Conservation (phyloP, 805 yeast species). For the Metschnikowia matae region DNA sequence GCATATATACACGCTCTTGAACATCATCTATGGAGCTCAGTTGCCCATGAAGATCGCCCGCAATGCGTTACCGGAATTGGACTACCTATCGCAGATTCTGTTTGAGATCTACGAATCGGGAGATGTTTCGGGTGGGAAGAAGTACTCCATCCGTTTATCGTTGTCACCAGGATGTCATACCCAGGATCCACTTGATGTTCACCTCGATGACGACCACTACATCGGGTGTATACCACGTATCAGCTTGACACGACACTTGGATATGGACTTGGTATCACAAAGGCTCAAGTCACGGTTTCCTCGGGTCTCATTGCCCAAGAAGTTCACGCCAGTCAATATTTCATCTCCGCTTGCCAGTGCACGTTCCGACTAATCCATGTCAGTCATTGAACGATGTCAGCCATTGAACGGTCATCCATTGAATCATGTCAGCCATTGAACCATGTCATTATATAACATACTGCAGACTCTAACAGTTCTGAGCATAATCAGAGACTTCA, state of each 20-base stretch:
- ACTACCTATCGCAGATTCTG: slow-evolving; percentile 88
- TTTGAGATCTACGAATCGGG: slow-evolving; percentile 88
- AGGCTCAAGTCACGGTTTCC: slow-evolving; percentile 76
- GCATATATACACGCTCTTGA: slow-evolving; percentile 89
- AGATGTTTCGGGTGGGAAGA: slow-evolving; percentile 63
- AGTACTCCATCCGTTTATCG: slow-evolving; percentile 86
- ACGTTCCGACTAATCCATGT: background rate
- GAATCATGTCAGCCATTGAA: too few species aligned
- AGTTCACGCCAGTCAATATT: slow-evolving; percentile 83
- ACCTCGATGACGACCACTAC: slow-evolving; percentile 91
- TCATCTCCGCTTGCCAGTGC: slow-evolving; percentile 54
- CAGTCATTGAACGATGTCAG: too few species aligned
- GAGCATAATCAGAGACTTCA: too few species aligned
- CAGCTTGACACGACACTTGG: slow-evolving; percentile 87
- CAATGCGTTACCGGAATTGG: slow-evolving; percentile 94
- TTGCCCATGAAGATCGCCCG: slow-evolving; percentile 94
- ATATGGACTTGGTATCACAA: slow-evolving; percentile 81
- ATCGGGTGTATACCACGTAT: slow-evolving; percentile 93
- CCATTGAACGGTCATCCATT: too few species aligned
- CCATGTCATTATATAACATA: too few species aligned
- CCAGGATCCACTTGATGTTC: slow-evolving; percentile 95
- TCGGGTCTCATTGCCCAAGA: slow-evolving; percentile 87
- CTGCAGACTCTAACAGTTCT: too few species aligned
- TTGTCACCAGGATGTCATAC: slow-evolving; percentile 98
- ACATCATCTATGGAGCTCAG: slow-evolving; percentile 86